Percentiles rank a stretch among this genome's conserved stretches.
Conservation (phyloP, 768 basidiomycete species). For the Mycena alexandri region DNA sequence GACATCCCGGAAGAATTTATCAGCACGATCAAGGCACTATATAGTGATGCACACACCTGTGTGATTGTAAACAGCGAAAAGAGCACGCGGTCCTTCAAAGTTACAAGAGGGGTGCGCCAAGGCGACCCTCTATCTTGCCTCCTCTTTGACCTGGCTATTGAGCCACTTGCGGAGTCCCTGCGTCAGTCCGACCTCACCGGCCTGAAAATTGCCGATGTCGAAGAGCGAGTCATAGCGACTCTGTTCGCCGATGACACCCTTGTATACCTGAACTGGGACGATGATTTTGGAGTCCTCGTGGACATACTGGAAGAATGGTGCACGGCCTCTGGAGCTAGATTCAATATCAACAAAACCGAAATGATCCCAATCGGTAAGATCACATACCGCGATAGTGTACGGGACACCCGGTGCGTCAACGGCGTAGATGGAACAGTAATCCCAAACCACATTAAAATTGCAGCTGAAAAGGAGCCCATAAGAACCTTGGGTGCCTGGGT, state of each 20-base stretch:
- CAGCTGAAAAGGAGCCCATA: neutral
- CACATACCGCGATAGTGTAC: neutral
- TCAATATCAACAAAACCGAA: conserved; percentile 40
- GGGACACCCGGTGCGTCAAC: neutral
- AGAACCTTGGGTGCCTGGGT: neutral
- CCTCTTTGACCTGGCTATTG: too few species aligned
- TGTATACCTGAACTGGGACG: neutral
- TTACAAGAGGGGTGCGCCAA: too few species aligned
- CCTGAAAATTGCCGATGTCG: too few species aligned
- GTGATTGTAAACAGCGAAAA: too few species aligned
- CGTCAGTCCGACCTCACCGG: too few species aligned
- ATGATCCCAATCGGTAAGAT: conserved; percentile 40
- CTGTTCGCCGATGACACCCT: too few species aligned
- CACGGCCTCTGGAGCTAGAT: conserved; percentile 13
- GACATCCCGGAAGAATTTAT: neutral
- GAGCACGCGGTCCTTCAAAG: too few species aligned
- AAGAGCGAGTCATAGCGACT: too few species aligned
- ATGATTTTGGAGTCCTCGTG: conserved; percentile 1
- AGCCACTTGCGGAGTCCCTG: neutral
- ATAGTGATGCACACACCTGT: too few species aligned
- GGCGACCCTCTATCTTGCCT: too few species aligned
- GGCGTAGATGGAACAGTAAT: too few species aligned
- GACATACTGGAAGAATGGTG: conserved; percentile 15
- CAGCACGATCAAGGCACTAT: neutral
- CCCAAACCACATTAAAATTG: neutral